Percentiles rank a stretch among this genome's conserved stretches.
phyloP scores from a whole-genome alignment of 139 green algal species.

The Coelastrella sp. region DNA sequence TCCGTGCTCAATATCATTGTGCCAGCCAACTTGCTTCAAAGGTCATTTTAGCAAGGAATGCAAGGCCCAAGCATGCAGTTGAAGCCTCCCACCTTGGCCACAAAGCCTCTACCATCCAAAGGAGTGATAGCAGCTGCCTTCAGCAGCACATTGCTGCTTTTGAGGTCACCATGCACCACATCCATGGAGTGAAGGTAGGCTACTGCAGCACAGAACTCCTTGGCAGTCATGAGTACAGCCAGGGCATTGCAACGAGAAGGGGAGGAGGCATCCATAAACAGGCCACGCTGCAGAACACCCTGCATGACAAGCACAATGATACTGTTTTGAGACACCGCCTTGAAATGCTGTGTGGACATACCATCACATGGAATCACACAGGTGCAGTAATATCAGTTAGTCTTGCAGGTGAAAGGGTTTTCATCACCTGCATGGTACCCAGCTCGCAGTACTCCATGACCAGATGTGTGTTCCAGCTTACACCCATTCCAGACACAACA shows the following conservation, averaged over 20 bases:
- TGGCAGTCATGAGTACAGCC: slow-evolving; percentile 42
- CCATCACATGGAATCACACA: too few species aligned
- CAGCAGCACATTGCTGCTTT: slow-evolving; percentile 66
- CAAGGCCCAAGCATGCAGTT: not conserved
- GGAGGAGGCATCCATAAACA: not conserved
- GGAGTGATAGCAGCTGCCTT: slow-evolving; percentile 15
- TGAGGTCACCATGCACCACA: slow-evolving; percentile 64
- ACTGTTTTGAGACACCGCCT: not conserved
- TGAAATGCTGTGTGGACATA: not conserved
- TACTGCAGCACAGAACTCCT: slow-evolving; percentile 41
- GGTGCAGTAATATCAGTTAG: too few species aligned
- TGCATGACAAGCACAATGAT: not conserved
- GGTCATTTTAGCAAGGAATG: not conserved
- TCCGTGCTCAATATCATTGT: too few species aligned
- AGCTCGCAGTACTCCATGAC: slow-evolving; percentile 51
- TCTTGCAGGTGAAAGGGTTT: too few species aligned
- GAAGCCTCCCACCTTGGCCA: slow-evolving; percentile 2
- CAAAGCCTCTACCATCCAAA: slow-evolving; percentile 35
- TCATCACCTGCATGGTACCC: slow-evolving; percentile 52
- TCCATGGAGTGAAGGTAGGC: slow-evolving; percentile 54
- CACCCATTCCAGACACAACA: slow-evolving; percentile 3
- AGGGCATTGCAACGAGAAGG: not conserved
- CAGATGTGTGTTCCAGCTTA: slow-evolving; percentile 51
- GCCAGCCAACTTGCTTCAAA: too few species aligned
- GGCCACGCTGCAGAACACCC: slow-evolving; percentile 11